Evolutionary conservation across 805 yeast species (phyloP), one percentile per base, ranked within the genome.

Genomic region (Saccharomycopsis capsularis): DNA sequence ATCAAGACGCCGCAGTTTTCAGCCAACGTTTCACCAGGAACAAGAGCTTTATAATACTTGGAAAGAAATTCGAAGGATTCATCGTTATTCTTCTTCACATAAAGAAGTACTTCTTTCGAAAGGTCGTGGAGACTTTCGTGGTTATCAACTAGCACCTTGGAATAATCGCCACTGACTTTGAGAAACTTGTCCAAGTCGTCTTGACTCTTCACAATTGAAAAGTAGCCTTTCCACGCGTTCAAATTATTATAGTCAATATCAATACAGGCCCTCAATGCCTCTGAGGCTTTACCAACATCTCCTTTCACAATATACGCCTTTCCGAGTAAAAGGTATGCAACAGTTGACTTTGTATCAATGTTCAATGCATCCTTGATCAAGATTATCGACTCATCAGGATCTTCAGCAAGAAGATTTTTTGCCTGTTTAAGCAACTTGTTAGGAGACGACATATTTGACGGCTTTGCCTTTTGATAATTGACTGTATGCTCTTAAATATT

Each of bases 221-320:
- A 65, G 51, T 82, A 70, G 1, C 98, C 98, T 59, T 85, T 87
- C 95, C 93, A 90, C 0, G 89, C 95, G 23, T 76, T 62, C 1
- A 79, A 55, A 44, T 81, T 77, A 1, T 68, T 67, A 0, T 77
- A 73, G 25, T 78, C 74, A 1, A 80, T 45, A 4, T 61, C 57
- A 2, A 78, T 72, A 0, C 89, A 89, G 19, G 57, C 59, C 27
- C 58, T 57, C 57, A 81, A 82, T 9, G 73, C 62, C 23, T 54
- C 55, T 11, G 64, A 54, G 0, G 86, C 81, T 3, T 62, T 57
- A 1, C 60, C 58, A 3, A 60, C 50, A 4, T 74, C 63, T 13
- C 68, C 61, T 46, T 72, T 56, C 6, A 74, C 60, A 51, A 79
- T 79, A 49, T 73, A 68, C 1, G 88, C 76, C 60, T 86, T 88